phyloP scores from a whole-genome alignment of 352 stramenopile species.

The Phytophthora hibernalis region DNA sequence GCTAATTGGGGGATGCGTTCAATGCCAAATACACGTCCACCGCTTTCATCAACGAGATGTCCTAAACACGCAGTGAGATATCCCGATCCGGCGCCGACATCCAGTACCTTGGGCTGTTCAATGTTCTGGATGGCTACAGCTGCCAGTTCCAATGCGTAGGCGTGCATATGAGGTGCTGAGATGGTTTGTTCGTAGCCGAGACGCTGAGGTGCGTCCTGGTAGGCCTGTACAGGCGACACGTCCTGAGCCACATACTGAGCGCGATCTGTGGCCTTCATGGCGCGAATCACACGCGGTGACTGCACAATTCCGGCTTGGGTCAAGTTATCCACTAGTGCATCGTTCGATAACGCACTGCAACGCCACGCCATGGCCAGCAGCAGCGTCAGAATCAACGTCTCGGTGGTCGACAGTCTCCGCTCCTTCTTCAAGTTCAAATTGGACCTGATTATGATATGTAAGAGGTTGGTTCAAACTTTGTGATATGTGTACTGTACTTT shows the following conservation, averaged over 20 bases:
- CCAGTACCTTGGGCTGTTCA: conserved; percentile 80
- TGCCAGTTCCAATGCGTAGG: conserved; percentile 80
- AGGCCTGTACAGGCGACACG: conserved; percentile 55
- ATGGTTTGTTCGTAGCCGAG: conserved; percentile 91
- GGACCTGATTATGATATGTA: not conserved
- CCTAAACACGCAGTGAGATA: conserved; percentile 96
- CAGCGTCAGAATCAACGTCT: conserved; percentile 4
- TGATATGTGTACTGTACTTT: no score
- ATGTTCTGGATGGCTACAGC: conserved; percentile 57
- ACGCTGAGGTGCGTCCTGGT: conserved; percentile 83
- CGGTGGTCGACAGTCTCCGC: not conserved
- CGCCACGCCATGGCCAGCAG: conserved; percentile 65
- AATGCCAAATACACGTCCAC: conserved; percentile 87
- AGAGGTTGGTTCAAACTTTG: not conserved
- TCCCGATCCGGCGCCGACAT: conserved; percentile 95
- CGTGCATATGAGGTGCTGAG: conserved; percentile 93
- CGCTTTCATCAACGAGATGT: conserved; percentile 65
- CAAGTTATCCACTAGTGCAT: conserved; percentile 80
- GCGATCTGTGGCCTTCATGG: conserved; percentile 85
- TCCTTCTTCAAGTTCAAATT: conserved; percentile 10
- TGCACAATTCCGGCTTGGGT: conserved; percentile 69
- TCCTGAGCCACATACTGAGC: conserved; percentile 57
- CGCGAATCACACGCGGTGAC: conserved; percentile 60
- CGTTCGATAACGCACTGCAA: conserved; percentile 71
- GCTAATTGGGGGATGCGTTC: conserved; percentile 91